A percentile compares a stretch with the other conserved stretches of the same genome.
phyloP scores from a whole-genome alignment of 768 basidiomycete species.

The Suillus tomentosus region DNA sequence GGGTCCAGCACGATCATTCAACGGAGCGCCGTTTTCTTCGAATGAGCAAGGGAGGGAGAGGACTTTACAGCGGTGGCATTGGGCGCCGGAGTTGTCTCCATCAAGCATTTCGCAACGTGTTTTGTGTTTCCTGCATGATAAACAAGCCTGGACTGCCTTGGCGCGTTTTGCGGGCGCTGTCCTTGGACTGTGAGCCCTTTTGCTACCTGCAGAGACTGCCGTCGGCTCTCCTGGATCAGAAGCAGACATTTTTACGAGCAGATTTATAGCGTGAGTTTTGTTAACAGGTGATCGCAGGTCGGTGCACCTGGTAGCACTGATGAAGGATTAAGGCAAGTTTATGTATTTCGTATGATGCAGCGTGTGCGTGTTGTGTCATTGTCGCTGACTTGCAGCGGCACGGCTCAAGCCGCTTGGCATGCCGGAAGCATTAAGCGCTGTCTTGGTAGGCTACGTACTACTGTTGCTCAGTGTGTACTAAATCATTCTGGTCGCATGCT shows the following conservation, averaged over 20 bases:
- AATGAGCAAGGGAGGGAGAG: slow-evolving; percentile 49
- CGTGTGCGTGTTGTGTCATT: neutral
- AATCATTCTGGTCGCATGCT: too few species aligned
- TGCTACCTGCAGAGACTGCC: slow-evolving; percentile 21
- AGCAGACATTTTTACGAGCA: slow-evolving; percentile 15
- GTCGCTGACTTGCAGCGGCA: slow-evolving; percentile 2
- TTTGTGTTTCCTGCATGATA: slow-evolving; percentile 49
- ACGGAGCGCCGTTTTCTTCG: slow-evolving; percentile 26
- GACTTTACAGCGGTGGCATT: slow-evolving; percentile 55
- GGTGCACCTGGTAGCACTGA: neutral
- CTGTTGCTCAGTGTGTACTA: too few species aligned
- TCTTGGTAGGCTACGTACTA: too few species aligned
- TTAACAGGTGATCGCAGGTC: neutral
- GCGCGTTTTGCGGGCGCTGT: slow-evolving; percentile 37
- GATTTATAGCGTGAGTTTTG: too few species aligned
- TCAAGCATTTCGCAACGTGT: slow-evolving; percentile 55
- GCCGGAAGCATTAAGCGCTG: neutral
- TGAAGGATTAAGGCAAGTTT: slow-evolving; percentile 7
- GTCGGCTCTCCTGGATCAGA: slow-evolving; percentile 23
- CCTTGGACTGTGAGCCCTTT: slow-evolving; percentile 35
- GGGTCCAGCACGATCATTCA: slow-evolving; percentile 19
- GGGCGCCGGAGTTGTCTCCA: slow-evolving; percentile 34
- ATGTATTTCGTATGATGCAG: neutral
- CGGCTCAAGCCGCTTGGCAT: slow-evolving; percentile 3
- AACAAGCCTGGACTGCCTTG: slow-evolving; percentile 47